These are phyloP conservation scores for Talaromyces sp. DNA, from an alignment of 2,329 filamentous ascomycete genomes.

Conservation along the genomic window DNA sequence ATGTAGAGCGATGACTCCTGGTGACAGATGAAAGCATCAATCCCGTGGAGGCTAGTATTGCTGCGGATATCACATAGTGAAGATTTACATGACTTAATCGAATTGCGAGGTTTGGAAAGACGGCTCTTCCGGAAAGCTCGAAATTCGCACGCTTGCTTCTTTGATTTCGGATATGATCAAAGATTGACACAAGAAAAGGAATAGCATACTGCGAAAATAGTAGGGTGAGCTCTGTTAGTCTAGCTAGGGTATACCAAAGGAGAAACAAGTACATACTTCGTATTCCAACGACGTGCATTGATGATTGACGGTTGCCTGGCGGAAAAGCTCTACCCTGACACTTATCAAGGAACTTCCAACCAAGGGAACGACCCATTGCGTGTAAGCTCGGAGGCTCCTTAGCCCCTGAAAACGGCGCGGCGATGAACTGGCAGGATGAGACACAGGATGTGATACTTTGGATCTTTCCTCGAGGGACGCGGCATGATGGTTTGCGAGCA, in stretches of 20 bases:
- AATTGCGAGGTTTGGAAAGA: background rate
- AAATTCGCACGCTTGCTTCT: constrained; percentile 12
- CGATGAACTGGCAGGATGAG: background rate
- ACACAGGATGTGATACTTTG: background rate
- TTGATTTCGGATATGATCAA: constrained; percentile 33
- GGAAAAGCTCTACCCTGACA: constrained; percentile 35
- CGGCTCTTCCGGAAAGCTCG: background rate
- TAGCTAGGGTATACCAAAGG: background rate
- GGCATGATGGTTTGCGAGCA: background rate
- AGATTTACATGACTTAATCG: constrained; percentile 20
- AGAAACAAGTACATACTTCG: constrained; percentile 20
- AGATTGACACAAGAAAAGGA: constrained; percentile 37
- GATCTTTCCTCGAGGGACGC: background rate
- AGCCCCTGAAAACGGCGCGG: background rate
- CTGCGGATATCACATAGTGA: constrained; percentile 33
- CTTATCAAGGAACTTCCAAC: constrained; percentile 20
- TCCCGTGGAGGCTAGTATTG: constrained; percentile 34
- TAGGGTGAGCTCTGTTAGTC: constrained; percentile 13
- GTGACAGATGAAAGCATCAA: constrained; percentile 30
- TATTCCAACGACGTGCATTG: constrained; percentile 38
- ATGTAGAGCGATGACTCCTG: constrained; percentile 38
- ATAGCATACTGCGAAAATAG: constrained; percentile 26
- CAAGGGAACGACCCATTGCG: constrained; percentile 20
- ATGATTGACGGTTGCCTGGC: constrained; percentile 33
- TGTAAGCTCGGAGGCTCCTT: constrained; percentile 9